Base-by-base conservation (phyloP, 2,329 filamentous ascomycete species). In the Xylariaceae sp. region DNA sequence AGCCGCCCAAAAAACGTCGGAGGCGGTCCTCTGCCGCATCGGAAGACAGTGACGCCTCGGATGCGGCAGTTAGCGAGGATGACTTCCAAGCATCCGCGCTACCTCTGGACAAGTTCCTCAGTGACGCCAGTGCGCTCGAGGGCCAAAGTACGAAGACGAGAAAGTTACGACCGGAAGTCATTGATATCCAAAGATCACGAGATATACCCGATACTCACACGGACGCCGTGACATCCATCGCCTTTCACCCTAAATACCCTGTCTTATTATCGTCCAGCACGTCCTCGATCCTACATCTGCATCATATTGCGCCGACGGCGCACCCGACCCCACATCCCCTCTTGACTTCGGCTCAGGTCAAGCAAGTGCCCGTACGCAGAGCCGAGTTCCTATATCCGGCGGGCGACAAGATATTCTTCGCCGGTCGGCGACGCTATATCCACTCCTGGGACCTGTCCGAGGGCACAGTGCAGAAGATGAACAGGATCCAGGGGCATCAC, bases 391-490 rank as follows among this genome's bases (percentile, higher is more conserved):
- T 88, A 37, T 75, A 72, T 17, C 77, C 82, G 4, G 64, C 64
- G 12, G 86, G 84, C 43, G 79, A 83, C 42, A 82, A 82, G 48
- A 83, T 98, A 45, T 85, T 94, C 58, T 84, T 95, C 39, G 83
- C 88, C 13, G 89, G 89, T 23, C 81, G 90, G 22, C 77, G 92
- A 31, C 80, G 80, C 43, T 96, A 88, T 65, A 95, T 96, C 60
- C 92, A 96, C 61, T 80, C 83, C 45, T 98, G 92, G 92, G 81
- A 96, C 51, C 72, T 98, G 16, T 68, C 81, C 27, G 80, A 82
- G 0, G 92, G 92, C 27, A 67, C 70, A 10, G 78, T 98, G 31
- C 83, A 90, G 51, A 94, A 94, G 61, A 75, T 94, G 28, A 78
- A 76, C 47, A 70, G 83, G 55, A 65, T 92, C 38, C 75, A 83